Conservation (phyloP, 2,329 filamentous ascomycete genomes). For the Emmonsiellopsis sp. region DNA sequence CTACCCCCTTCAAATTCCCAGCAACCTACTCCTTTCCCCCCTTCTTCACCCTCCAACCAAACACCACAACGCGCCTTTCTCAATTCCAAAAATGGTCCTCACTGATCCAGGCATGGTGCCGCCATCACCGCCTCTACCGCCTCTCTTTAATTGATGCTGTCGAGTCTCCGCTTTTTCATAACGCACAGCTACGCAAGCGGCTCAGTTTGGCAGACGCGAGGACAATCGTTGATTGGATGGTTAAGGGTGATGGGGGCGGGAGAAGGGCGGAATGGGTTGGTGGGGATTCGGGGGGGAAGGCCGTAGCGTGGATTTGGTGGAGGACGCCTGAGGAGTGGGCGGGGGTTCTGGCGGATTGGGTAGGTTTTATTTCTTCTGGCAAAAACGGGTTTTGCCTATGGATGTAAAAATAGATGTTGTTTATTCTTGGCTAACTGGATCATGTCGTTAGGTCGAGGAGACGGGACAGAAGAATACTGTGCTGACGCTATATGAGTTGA, state of each 20-base stretch:
- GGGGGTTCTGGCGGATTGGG: constrained; percentile 63
- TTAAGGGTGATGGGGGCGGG: constrained; percentile 38
- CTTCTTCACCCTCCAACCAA: constrained; percentile 41
- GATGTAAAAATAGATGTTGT: constrained; percentile 1
- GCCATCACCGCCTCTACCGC: constrained; percentile 64
- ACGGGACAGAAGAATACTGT: constrained; percentile 85
- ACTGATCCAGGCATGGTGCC: constrained; percentile 76
- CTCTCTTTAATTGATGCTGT: constrained; percentile 57
- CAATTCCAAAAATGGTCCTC: constrained; percentile 74
- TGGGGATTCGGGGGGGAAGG: constrained; percentile 34
- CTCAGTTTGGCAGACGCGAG: constrained; percentile 45
- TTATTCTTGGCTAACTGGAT: neutral
- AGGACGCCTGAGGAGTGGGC: constrained; percentile 86
- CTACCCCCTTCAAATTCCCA: constrained; percentile 28
- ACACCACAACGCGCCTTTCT: constrained; percentile 32
- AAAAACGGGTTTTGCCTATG: neutral
- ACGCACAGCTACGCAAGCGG: constrained; percentile 32
- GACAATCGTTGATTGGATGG: constrained; percentile 49
- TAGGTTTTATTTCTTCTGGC: constrained; percentile 9
- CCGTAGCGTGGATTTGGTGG: constrained; percentile 72
- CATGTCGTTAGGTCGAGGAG: constrained; percentile 50
- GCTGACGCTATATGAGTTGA: constrained; percentile 84
- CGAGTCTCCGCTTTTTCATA: constrained; percentile 50
- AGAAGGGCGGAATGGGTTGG: constrained; percentile 50
- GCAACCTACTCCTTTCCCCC: constrained; percentile 43